phyloP scores from a whole-genome alignment of 768 basidiomycete species.

The Leccinum broughii region DNA sequence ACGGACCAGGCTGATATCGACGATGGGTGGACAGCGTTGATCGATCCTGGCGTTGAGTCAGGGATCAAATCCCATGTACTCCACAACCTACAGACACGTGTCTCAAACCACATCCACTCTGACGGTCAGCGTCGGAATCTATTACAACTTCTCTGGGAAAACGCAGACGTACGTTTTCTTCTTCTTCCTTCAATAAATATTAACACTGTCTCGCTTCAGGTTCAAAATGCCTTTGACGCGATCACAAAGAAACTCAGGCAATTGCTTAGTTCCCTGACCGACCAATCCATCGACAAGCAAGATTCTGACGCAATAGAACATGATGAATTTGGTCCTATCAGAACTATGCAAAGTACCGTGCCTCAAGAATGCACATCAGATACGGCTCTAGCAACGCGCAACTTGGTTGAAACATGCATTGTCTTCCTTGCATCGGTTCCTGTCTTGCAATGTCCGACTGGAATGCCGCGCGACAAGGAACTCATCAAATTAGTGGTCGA shows the following conservation, averaged over 20 bases:
- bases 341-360: conserved; percentile 37
- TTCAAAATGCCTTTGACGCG: conserved; percentile 47
- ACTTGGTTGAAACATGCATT: conserved; percentile 53
- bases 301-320: conserved; percentile 41
- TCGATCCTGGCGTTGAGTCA: conserved; percentile 44
- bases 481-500: conserved; percentile 53
- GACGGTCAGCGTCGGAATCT: conserved; percentile 39
- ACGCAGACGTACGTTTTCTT: conserved; percentile 56
- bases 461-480: conserved; percentile 60
- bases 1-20: conserved; percentile 31
- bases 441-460: conserved; percentile 56
- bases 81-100: conserved; percentile 30
- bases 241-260: conserved; percentile 39
- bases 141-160: conserved; percentile 65
- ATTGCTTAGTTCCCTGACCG: conserved; percentile 40
- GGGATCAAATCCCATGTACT: conserved; percentile 66
- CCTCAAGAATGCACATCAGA: conserved; percentile 31
- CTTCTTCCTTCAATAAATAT: neutral
- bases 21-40: conserved; percentile 48
- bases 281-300: conserved; percentile 19
- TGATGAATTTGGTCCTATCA: conserved; percentile 60
- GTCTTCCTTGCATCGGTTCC: conserved; percentile 64
- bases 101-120: conserved; percentile 10
- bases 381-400: conserved; percentile 31
- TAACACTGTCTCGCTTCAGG: conserved; percentile 36